These are phyloP conservation scores for Clonostachys byssicola DNA, from an alignment of 2,329 filamentous ascomycete species.

Conservation along the genomic window DNA sequence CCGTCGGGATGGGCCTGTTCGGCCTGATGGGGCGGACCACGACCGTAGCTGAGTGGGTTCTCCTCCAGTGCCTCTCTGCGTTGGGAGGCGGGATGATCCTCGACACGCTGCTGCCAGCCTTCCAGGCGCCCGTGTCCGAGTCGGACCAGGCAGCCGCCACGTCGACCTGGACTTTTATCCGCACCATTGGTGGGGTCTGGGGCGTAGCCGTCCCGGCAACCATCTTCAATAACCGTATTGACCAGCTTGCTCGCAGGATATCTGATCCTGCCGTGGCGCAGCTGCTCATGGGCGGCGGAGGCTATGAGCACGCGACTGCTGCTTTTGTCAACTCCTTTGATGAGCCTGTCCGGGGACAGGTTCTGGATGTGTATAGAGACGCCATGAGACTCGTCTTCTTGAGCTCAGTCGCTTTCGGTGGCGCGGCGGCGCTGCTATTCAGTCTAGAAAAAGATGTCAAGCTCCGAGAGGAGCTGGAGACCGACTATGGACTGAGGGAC, in stretches of 20 bases:
- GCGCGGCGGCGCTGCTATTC: no score
- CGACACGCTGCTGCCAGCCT: constrained; percentile 33
- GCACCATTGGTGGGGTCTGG: constrained; percentile 36
- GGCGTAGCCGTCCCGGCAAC: constrained; percentile 37
- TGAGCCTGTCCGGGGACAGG: no score
- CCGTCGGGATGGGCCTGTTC: constrained; percentile 33
- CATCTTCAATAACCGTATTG: constrained; percentile 25
- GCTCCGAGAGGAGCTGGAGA: no score
- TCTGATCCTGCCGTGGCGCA: constrained; percentile 7
- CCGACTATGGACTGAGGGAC: no score
- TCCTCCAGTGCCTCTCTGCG: constrained; percentile 30
- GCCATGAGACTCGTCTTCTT: no score
- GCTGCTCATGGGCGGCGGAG: constrained; percentile 13
- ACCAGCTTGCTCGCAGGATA: constrained; percentile 7
- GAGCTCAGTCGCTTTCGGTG: no score
- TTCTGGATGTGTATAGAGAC: no score
- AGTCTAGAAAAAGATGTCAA: no score
- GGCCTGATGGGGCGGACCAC: constrained; percentile 25
- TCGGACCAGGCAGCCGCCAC: constrained; percentile 26
- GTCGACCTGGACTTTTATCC: constrained; percentile 33
- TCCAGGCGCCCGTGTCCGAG: constrained; percentile 28
- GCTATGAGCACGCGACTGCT: constrained; percentile 7
- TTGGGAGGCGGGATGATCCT: constrained; percentile 36
- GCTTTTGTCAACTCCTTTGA: background rate
- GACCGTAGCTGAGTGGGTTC: constrained; percentile 26